Evolutionary conservation across 192 early-diverging fungal species (phyloP).

Genomic region (Dimargaris cristalligena): DNA sequence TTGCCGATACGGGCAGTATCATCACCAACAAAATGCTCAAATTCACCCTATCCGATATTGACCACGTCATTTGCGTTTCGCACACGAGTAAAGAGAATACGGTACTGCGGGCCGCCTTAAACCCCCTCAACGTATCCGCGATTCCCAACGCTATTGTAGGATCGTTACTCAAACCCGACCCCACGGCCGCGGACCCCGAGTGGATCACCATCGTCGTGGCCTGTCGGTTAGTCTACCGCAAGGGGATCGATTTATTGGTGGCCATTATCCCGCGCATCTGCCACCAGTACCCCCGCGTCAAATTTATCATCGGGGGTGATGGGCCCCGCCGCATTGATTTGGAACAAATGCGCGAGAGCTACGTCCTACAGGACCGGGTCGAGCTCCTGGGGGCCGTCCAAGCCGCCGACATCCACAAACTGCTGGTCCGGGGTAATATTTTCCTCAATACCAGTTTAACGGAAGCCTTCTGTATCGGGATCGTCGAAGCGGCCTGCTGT

Average conservation of each 20-base stretch:
- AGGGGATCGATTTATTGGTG: slow-evolving; percentile 86
- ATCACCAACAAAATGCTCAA: slow-evolving; percentile 94
- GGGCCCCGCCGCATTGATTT: slow-evolving; percentile 90
- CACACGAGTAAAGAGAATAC: slow-evolving; percentile 99
- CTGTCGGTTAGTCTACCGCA: slow-evolving; percentile 82
- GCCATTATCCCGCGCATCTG: slow-evolving; percentile 86
- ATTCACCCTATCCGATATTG: slow-evolving; percentile 89
- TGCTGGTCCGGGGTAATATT: slow-evolving; percentile 83
- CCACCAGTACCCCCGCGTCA: slow-evolving; percentile 50
- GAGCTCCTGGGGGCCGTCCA: slow-evolving; percentile 69
- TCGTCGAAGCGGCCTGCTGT: slow-evolving; percentile 92
- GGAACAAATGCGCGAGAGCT: slow-evolving; percentile 91
- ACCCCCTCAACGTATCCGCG: slow-evolving; percentile 78
- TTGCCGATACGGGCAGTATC: slow-evolving; percentile 82
- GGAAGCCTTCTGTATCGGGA: slow-evolving; percentile 96
- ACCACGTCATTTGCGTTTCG: slow-evolving; percentile 95
- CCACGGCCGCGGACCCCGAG: slow-evolving; percentile 47
- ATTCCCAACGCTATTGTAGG: slow-evolving; percentile 98
- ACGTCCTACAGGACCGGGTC: slow-evolving; percentile 84
- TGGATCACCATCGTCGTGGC: slow-evolving; percentile 89
- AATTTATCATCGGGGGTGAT: slow-evolving; percentile 94
- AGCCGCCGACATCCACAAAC: slow-evolving; percentile 67
- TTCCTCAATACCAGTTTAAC: slow-evolving; percentile 95
- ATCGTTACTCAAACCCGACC: slow-evolving; percentile 74
- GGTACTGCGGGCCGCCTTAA: slow-evolving; percentile 78